phyloP scores from a whole-genome alignment of 1,284 basidiomycete species.

The Cystobasidium sp. region DNA sequence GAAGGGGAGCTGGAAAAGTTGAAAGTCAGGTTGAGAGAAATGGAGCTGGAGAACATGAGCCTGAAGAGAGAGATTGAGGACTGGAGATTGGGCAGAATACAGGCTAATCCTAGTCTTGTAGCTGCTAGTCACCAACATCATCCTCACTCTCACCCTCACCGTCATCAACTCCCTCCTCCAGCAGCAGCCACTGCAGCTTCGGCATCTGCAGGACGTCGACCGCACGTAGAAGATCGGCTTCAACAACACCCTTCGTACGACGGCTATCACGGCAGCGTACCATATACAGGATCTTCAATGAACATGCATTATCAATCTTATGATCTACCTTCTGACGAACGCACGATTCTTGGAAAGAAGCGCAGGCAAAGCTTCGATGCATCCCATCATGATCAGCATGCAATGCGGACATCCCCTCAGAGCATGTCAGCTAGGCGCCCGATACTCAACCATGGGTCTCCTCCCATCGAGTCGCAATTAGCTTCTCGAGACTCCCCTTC shows the following conservation, averaged over 20 bases:
- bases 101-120: conserved; percentile 1
- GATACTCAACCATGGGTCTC: too few relatives aligned
- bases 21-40: conserved; percentile 9
- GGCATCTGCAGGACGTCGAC: neutral
- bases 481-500: neutral
- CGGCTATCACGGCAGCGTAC: neutral
- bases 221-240: neutral
- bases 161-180: neutral
- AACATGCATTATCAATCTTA: conserved; percentile 3
- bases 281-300: neutral
- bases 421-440: neutral
- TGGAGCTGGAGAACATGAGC: conserved; percentile 3
- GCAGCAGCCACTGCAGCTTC: neutral
- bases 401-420: neutral
- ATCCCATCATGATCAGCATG: neutral
- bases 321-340: neutral
- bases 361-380: conserved; percentile 5
- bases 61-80: conserved; percentile 20
- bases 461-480: too few relatives aligned
- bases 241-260: neutral
- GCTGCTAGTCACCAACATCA: neutral
- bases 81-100: conserved; percentile 24
- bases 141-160: neutral
- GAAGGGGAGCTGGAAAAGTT: conserved; percentile 22
- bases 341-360: conserved; percentile 11